Percentiles rank a stretch among this genome's conserved stretches.
These are phyloP conservation scores for Cladorrhinum sp. DNA, from an alignment of 2,329 filamentous ascomycete species.

Conservation along the genomic window DNA sequence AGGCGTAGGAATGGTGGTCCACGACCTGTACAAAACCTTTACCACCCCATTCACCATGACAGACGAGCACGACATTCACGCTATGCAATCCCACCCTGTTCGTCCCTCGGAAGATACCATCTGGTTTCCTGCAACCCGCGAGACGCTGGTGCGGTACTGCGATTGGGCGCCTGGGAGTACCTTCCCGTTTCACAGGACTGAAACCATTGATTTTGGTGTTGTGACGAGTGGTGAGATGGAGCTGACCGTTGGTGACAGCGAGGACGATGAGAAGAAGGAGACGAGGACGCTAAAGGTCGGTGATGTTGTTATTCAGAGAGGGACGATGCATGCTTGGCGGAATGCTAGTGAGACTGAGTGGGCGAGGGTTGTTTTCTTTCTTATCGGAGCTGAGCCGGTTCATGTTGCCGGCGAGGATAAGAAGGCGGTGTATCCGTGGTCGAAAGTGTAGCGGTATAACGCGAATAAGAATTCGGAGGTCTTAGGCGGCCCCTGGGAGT, in stretches of 20 bases:
- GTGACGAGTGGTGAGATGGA: slow-evolving; percentile 49
- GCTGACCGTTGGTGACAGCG: slow-evolving; percentile 37
- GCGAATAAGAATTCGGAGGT: not conserved
- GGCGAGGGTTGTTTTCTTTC: slow-evolving; percentile 40
- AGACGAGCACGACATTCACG: slow-evolving; percentile 5
- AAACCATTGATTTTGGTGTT: slow-evolving; percentile 37
- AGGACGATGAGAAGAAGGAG: slow-evolving; percentile 39
- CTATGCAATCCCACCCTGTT: not conserved
- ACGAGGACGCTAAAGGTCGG: slow-evolving; percentile 41
- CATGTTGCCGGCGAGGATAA: slow-evolving; percentile 24
- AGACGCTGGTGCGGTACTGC: slow-evolving; percentile 18
- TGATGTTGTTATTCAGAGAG: slow-evolving; percentile 48
- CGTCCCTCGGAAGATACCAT: slow-evolving; percentile 7
- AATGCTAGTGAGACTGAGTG: slow-evolving; percentile 40
- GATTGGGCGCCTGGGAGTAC: slow-evolving; percentile 18
- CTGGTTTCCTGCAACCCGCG: slow-evolving; percentile 13
- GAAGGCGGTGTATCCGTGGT: slow-evolving; percentile 9
- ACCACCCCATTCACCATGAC: slow-evolving; percentile 12
- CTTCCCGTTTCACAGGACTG: slow-evolving; percentile 16
- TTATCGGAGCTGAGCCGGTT: slow-evolving; percentile 31
- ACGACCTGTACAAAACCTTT: slow-evolving; percentile 17
- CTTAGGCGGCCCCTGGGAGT: too few relatives aligned
- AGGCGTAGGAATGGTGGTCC: slow-evolving; percentile 12
- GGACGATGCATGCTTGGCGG: slow-evolving; percentile 44
- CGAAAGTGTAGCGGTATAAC: not conserved